A percentile compares a stretch with the other conserved stretches of the same genome.
Evolutionary conservation across 1,284 basidiomycete genomes (phyloP).

Genomic region (Singerocomus rubriflavus): DNA sequence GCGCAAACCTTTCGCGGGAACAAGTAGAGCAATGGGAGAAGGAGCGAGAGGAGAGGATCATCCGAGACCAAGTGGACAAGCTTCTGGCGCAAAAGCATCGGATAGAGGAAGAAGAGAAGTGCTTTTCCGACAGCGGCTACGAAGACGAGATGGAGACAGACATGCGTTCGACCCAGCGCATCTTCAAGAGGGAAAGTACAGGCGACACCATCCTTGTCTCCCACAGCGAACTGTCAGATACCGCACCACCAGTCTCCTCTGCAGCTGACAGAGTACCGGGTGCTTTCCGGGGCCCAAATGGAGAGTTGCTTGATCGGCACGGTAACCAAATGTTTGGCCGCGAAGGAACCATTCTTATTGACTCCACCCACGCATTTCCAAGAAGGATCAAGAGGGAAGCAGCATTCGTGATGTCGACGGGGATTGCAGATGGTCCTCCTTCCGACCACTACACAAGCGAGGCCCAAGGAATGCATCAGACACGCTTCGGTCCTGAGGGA

Average conservation of each 20-base stretch:
- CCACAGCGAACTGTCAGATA: neutral
- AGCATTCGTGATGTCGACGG: neutral
- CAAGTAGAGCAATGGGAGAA: conserved; percentile 24
- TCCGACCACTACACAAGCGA: neutral
- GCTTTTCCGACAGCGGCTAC: conserved; percentile 8
- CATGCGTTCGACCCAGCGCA: neutral
- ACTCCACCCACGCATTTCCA: conserved; percentile 7
- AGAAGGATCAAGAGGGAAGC: conserved; percentile 5
- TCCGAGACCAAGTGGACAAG: conserved; percentile 17
- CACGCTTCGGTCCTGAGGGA: conserved; percentile 17
- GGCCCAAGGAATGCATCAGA: neutral
- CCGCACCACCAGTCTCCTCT: neutral
- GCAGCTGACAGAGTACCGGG: neutral
- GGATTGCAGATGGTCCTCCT: neutral
- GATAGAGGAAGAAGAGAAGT: conserved; percentile 4
- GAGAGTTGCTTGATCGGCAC: conserved; percentile 16
- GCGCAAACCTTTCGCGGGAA: conserved; percentile 22
- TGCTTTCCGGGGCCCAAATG: conserved; percentile 17
- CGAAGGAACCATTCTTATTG: conserved; percentile 22
- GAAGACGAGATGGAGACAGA: conserved; percentile 22
- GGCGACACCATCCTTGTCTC: conserved; percentile 13
- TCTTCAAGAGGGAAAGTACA: conserved; percentile 7
- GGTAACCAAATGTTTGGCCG: conserved; percentile 23
- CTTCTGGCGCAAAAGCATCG: conserved; percentile 19
- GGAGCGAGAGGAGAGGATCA: conserved; percentile 16